Base-by-base conservation (phyloP, 108 stramenopile genomes). In the Epithemia pelagica region DNA sequence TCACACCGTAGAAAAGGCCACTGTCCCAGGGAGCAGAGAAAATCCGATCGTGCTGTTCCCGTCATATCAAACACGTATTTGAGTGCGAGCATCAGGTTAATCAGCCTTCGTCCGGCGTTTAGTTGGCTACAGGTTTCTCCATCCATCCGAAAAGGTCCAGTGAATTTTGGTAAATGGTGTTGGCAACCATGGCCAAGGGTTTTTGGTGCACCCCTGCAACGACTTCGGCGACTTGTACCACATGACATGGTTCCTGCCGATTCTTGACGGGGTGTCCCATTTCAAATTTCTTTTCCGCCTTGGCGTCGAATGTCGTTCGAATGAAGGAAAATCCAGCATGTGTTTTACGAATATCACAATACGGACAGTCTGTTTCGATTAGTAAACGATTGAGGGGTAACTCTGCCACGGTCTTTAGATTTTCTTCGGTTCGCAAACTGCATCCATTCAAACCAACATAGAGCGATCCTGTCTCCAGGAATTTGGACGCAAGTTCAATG, bases 361-460 rank as follows among this genome's bases (percentile, higher is more conserved):
- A 98, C 1, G 98, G 98, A 60, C 92, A 89, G 72, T 98, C 98
- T n/a, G 98, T 98, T 78, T 98, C 98, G 61, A 97, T 72, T 64
- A 98, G 71, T 26, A 97, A 66, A 21, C 63, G 66, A 28, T 95
- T 82, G 61, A 94, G 57, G n/a, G 96, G 96, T 27, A 99, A 61
- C 29, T 72, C 59, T 54, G 77, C 67, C 23, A 92, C 84, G 1
- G 90, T 84, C 25, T 82, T 32, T n/a, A 93, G 62, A 76, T 96
- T 95, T 30, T 96, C 85, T 26, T 88, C 72, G 7, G 96, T 96
- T 61, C 95, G 95, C 30, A 99, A 65, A 0, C 90, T 92, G 70
- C 98, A 99, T 10, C 98, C 98, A 74, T 99, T 99, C 55, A 99
- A 67, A 21, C 96, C 96, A 64, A 97, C 97, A 66, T 90, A 95